These are phyloP conservation scores for Coemansia sp. DNA, from an alignment of 192 early-diverging fungal genomes.

Conservation along the genomic window DNA sequence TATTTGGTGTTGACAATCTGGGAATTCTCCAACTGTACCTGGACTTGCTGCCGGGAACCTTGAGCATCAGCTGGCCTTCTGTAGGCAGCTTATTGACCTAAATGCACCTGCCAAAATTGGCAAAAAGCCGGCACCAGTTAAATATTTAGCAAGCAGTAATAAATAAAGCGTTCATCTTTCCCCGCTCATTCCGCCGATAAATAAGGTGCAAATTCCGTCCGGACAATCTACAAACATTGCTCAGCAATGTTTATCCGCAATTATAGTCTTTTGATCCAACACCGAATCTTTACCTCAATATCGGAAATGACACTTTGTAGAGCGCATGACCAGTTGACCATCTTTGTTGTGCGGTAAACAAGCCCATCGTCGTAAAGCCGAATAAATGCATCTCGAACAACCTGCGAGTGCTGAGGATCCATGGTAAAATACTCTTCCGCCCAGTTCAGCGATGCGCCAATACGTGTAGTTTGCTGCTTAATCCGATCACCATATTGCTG, in stretches of 20 bases:
- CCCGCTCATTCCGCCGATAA: too few relatives aligned
- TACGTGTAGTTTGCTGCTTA: slow-evolving; percentile 73
- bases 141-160: background rate
- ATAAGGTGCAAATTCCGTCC: background rate
- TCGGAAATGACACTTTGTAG: slow-evolving; percentile 95
- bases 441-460: slow-evolving; percentile 93
- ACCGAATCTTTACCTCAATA: slow-evolving; percentile 65
- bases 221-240: background rate
- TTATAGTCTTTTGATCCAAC: background rate
- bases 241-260: background rate
- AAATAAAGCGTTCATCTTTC: background rate
- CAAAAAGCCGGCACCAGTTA: background rate
- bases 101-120: background rate
- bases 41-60: slow-evolving; percentile 74
- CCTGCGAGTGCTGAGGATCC: slow-evolving; percentile 70
- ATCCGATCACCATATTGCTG: slow-evolving; percentile 74
- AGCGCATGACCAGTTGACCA: slow-evolving; percentile 96
- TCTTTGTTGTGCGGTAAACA: slow-evolving; percentile 85
- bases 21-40: slow-evolving; percentile 35
- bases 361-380: slow-evolving; percentile 82
- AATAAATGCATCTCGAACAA: slow-evolving; percentile 91
- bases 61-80: slow-evolving; percentile 65
- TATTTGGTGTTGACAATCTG: slow-evolving; percentile 4
- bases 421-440: slow-evolving; percentile 83
- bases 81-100: slow-evolving; percentile 82